Base-by-base conservation (phyloP, 2,329 filamentous ascomycete genomes). In the Neopestalotiopsis rosae region DNA sequence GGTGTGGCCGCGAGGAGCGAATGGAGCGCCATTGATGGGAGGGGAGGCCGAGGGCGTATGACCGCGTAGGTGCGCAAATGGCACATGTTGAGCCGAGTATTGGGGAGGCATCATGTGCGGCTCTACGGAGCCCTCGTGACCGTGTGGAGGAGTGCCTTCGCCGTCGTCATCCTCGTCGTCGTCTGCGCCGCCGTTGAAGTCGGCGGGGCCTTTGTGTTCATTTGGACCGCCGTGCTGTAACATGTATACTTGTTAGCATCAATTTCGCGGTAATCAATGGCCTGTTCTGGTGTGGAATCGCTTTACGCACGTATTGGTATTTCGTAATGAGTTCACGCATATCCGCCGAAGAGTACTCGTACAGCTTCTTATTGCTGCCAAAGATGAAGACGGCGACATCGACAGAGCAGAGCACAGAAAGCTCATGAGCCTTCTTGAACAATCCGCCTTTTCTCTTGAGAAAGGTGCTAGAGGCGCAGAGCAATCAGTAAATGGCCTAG, bases 381-480 rank as follows among this genome's bases (percentile, higher is more conserved):
- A 98, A 98, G 77, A 99, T 98, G 81, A 99, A 96, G 77, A 99
- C 96, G 56, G 96, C 96, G 74, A 99, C 96, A 81, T 99, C 96
- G 79, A 99, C 96, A 52, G 95, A 98, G 81, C 96, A 99, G 72
- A 99, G 91, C 61, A 99, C 96, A 66, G 95, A 97, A 66, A 99
- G 89, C 87, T 99, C 96, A 81, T 99, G 95, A 67, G 96, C 96
- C 89, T 99, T 99, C 87, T 99, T 99, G 89, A 99, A 99, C 64
- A 99, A 87, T 76, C 96, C 96, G 76, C 95, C 96, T 84, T 99
- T 99, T 85, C 96, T 93, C 88, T 99, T 99, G 75, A 99, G 86
- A 81, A 99, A 99, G 59, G 96, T 99, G 73, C 95, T 98, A 78
- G 66, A 69, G 68, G 68, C 69, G 70, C 24, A 61, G 59, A 38